Evolutionary conservation across 768 basidiomycete species (phyloP).

Genomic region (Lactifluus pinguis): DNA sequence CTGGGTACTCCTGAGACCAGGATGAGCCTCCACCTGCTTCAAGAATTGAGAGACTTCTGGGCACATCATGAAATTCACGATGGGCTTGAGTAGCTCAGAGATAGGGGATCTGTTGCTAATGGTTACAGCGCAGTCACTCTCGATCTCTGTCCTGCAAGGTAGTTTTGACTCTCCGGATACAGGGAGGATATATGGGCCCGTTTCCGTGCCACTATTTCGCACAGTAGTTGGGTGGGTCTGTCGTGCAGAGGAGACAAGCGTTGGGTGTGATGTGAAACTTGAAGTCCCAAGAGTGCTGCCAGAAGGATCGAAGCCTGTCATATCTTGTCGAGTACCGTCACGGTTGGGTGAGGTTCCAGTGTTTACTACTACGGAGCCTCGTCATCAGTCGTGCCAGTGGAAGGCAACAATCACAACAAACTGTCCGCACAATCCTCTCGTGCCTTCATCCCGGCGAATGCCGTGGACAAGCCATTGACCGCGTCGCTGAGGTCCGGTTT

Average conservation of each 20-base stretch:
- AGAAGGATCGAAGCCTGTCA: neutral
- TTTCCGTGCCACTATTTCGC: neutral
- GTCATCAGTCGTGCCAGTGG: neutral
- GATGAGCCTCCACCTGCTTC: neutral
- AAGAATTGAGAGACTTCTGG: neutral
- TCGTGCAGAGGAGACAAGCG: neutral
- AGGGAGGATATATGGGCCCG: neutral
- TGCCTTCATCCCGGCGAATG: neutral
- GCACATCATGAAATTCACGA: neutral
- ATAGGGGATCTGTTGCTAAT: neutral
- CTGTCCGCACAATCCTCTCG: neutral
- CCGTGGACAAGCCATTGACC: neutral
- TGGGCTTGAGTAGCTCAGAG: neutral
- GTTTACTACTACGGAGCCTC: neutral
- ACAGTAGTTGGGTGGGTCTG: neutral
- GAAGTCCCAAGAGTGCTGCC: neutral
- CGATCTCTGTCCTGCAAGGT: neutral
- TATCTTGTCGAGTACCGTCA: neutral
- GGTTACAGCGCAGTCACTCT: neutral
- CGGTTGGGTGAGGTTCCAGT: neutral
- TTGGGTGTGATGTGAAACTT: neutral
- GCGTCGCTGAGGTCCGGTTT: neutral
- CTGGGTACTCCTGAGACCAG: neutral
- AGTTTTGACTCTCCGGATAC: neutral
- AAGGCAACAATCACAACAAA: neutral